Evolutionary conservation across 768 basidiomycete species (phyloP), one percentile per base, ranked within the genome.

Genomic region (Phaeotremella skinneri): DNA sequence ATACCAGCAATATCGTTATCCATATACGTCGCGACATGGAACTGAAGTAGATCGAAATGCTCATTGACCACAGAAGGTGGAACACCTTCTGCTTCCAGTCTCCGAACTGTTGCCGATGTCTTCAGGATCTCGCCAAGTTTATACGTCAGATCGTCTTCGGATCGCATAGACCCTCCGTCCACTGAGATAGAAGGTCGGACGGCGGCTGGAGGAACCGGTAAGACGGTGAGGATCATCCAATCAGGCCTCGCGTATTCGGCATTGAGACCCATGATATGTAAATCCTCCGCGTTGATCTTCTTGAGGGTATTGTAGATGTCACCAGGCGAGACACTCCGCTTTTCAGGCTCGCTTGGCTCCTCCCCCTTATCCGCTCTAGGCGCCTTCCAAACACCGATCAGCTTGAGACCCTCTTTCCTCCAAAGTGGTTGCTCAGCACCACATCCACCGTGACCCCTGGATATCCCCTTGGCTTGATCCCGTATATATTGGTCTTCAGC

Each of bases 11-110:
- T 93, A 73, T 98, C 93, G 73, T 99, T 99, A 74, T 99, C 96
- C 94, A 99, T 99, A 75, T 98, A 99, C 0, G 96, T 98, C 2
- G 96, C 96, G 60, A 97, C 92, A 73, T 99, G 96, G 76, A 93
- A 99, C 85, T 97, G 94, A 4, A 98, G 83, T 45, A 99, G 80
- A 71, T 94, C 91, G 79, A 98, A 94, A 66, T 92, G 94, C 78
- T 98, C 93, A 17, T 87, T 87, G 68, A 94, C 89, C 63, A 99
- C 88, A 67, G 96, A 91, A 0, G 91, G 90, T 1, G 96, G 96
- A 3, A 92, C 91, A 66, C 96, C 94, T 76, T 98, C 96, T 71
- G 92, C 89, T 68, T 98, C 93, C 70, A 90, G 88, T 67, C 90
- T 83, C 48, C 91, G 84, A 21, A 99, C 89, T 64, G 89, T 92